Base-by-base conservation (phyloP, 2,329 filamentous ascomycete genomes). In the Arthrobotrys megalospora region DNA sequence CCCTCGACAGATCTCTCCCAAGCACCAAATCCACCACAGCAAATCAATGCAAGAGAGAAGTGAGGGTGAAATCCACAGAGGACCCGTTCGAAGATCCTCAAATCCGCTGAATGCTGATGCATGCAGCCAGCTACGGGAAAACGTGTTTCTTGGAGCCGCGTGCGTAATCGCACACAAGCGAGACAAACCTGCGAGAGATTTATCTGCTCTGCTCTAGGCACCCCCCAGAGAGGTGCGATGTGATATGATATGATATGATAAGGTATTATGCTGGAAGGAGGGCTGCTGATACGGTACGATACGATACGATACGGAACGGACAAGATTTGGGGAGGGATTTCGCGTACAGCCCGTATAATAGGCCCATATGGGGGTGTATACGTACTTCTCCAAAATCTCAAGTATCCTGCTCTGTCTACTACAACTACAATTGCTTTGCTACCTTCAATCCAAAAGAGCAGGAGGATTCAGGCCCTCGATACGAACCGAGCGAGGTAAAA, bases 61-160 rank as follows among this genome's bases (percentile, higher is more conserved):
- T 34, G 55, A 53, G 48, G 52, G 41, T 43, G 32, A 50, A 36
- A 36, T 55, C 45, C 45, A 38, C 6, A 3, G 10, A 62, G 34
- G 32, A 41, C 58, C 21, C 8, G 11, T 53, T 7, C 16, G 12
- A 62, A 62, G 32, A 52, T 67, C 52, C 63, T 67, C 70, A 62
- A 75, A 67, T 47, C 28, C 63, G 43, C 63, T 52, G 55, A 63
- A 38, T 8, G n/a, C n/a, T n/a, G 64, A 41, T 76, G 63, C 63
- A 63, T 68, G 58, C 52, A 64, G 36, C 28, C 38, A 19, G 48
- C 64, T 43, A 32, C 64, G 19, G 50, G 32, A 69, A 58, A 76
- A 76, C 72, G 72, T 69, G 72, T 69, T 64, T 52, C 64, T 53
- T 36, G 53, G 52, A 64, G 63, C 72, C 72, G 72, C 72, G 72